phyloP scores from a whole-genome alignment of 495 filamentous ascomycete species.

The Aspergillus haitiensis region DNA sequence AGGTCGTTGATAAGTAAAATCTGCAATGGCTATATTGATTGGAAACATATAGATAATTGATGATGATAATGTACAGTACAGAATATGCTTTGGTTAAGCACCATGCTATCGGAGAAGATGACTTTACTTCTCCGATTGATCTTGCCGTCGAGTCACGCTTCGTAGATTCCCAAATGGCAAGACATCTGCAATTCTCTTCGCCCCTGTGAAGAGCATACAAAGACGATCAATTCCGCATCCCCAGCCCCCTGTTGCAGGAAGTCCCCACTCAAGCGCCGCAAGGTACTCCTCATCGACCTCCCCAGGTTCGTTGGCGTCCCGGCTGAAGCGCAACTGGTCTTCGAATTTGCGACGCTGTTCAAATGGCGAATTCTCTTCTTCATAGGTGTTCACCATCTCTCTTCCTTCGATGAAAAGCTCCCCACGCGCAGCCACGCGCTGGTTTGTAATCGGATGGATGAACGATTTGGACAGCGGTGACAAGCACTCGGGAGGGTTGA shows the following conservation, averaged over 20 bases:
- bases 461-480: slow-evolving; percentile 91
- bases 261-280: slow-evolving; percentile 76
- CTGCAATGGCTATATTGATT: background rate
- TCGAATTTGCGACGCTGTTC: slow-evolving; percentile 84
- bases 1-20: background rate
- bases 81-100: background rate
- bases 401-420: slow-evolving; percentile 82
- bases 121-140: background rate
- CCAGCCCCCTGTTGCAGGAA: slow-evolving; percentile 95
- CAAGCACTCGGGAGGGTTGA: slow-evolving; percentile 86
- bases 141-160: slow-evolving; percentile 36
- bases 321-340: slow-evolving; percentile 52
- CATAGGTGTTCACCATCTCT: slow-evolving; percentile 92
- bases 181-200: slow-evolving; percentile 74
- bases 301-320: slow-evolving; percentile 37
- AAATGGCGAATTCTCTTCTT: slow-evolving; percentile 93
- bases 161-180: slow-evolving; percentile 84
- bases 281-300: slow-evolving; percentile 81
- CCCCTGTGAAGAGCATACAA: slow-evolving; percentile 81
- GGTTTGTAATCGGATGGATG: slow-evolving; percentile 56
- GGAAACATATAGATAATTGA: slow-evolving; percentile 5
- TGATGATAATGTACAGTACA: background rate
- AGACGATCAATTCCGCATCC: slow-evolving; percentile 89
- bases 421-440: slow-evolving; percentile 72
- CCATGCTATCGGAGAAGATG: background rate